phyloP scores from a whole-genome alignment of 73 alveolate genomes.

The Diophrys appendiculata region DNA sequence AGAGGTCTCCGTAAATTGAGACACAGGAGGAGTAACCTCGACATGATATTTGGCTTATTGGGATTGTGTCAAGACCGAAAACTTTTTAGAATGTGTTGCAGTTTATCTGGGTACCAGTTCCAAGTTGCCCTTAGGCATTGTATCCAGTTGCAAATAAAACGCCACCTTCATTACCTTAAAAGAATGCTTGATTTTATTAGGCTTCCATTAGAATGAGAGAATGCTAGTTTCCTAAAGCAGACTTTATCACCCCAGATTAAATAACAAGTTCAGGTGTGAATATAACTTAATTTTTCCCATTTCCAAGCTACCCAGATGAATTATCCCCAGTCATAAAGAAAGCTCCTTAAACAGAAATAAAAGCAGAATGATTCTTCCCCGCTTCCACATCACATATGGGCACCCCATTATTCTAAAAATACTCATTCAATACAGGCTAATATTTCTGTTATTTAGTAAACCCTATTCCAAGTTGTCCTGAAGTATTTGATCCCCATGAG shows the following conservation, averaged over 20 bases:
- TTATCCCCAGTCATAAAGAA: constrained; percentile 80
- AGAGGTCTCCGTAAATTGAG: constrained; percentile 22
- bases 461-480: constrained; percentile 54
- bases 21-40: constrained; percentile 18
- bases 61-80: background rate
- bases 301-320: constrained; percentile 80
- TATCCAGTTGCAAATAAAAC: constrained; percentile 15
- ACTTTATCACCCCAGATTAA: too few relatives aligned
- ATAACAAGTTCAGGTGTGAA: too few relatives aligned
- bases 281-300: too few relatives aligned
- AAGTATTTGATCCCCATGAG: constrained; percentile 57
- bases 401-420: background rate
- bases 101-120: background rate
- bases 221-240: too few relatives aligned
- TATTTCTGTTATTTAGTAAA: background rate
- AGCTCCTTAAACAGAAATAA: constrained; percentile 64
- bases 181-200: constrained; percentile 30
- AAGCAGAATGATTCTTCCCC: constrained; percentile 51
- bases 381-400: constrained; percentile 19
- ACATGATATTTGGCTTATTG: constrained; percentile 19
- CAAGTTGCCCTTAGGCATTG: constrained; percentile 31
- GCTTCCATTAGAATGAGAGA: too few relatives aligned
- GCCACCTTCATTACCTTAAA: constrained; percentile 10
- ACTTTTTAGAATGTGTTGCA: background rate
- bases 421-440: constrained; percentile 30